Conservation (phyloP, 139 green algal species). For the Microglena sp. region DNA sequence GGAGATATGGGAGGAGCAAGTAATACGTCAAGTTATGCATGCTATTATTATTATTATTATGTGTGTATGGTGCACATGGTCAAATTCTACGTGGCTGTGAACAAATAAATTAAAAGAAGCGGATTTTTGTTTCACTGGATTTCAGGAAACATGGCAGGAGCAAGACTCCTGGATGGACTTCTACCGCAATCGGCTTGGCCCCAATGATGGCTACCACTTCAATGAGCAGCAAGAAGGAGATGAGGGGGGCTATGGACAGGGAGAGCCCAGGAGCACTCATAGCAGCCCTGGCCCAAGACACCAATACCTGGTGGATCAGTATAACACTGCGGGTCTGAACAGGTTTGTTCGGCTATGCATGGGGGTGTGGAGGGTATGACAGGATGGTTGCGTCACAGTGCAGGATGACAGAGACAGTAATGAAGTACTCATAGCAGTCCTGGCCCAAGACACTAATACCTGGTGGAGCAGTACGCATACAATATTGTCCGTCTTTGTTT, state of each 20-base stretch:
- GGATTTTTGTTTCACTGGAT: not conserved
- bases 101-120: not conserved
- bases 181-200: conserved; percentile 29
- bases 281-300: conserved; percentile 3
- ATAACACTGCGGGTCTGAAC: not conserved
- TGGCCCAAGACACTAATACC: not conserved
- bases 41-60: conserved; percentile 1
- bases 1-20: not conserved
- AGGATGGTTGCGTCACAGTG: too few species aligned
- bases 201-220: conserved; percentile 13
- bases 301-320: conserved; percentile 5
- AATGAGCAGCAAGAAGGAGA: not conserved
- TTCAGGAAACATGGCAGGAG: conserved; percentile 22
- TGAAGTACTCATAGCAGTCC: conserved; percentile 12
- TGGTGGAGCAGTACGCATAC: conserved; percentile 3
- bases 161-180: conserved; percentile 43
- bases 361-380: too few species aligned
- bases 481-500: not conserved
- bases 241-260: not conserved
- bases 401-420: too few species aligned
- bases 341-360: not conserved
- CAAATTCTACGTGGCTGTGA: not conserved
- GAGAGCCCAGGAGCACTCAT: conserved; percentile 11
- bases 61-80: not conserved
- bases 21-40: not conserved